A percentile compares a stretch with the other conserved stretches of the same genome.
phyloP scores from a whole-genome alignment of 768 basidiomycete genomes.

The Hypholoma sublateritium region DNA sequence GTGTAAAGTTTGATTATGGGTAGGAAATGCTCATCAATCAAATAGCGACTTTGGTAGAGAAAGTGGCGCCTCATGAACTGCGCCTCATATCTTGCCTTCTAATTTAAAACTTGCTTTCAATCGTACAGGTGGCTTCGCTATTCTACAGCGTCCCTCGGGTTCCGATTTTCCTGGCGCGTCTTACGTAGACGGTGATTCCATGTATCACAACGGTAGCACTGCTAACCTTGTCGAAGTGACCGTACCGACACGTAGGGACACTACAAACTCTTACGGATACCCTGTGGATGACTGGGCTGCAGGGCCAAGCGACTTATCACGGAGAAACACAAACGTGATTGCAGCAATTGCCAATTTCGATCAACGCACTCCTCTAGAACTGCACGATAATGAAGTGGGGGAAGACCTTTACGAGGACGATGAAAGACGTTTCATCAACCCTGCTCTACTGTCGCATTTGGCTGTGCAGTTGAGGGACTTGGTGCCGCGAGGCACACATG shows the following conservation, averaged over 20 bases:
- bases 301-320: constrained; percentile 21
- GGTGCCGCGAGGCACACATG: constrained; percentile 84
- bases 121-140: constrained; percentile 10
- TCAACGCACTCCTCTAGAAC: constrained; percentile 34
- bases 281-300: constrained; percentile 16
- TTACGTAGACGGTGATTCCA: background rate
- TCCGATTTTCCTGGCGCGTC: constrained; percentile 8
- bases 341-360: constrained; percentile 29
- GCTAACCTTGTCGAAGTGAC: constrained; percentile 4
- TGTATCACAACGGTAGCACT: background rate
- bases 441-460: constrained; percentile 82
- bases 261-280: constrained; percentile 11
- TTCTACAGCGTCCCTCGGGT: constrained; percentile 19
- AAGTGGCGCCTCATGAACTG: no score
- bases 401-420: constrained; percentile 57
- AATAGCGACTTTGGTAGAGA: no score
- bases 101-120: background rate
- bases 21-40: no score
- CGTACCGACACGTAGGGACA: constrained; percentile 5
- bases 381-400: constrained; percentile 46
- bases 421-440: constrained; percentile 82
- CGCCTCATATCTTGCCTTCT: no score
- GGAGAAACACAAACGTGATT: constrained; percentile 27
- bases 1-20: no score
- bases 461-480: constrained; percentile 87